phyloP scores from a whole-genome alignment of 2,329 filamentous ascomycete species.

The Neurospora crassa region DNA sequence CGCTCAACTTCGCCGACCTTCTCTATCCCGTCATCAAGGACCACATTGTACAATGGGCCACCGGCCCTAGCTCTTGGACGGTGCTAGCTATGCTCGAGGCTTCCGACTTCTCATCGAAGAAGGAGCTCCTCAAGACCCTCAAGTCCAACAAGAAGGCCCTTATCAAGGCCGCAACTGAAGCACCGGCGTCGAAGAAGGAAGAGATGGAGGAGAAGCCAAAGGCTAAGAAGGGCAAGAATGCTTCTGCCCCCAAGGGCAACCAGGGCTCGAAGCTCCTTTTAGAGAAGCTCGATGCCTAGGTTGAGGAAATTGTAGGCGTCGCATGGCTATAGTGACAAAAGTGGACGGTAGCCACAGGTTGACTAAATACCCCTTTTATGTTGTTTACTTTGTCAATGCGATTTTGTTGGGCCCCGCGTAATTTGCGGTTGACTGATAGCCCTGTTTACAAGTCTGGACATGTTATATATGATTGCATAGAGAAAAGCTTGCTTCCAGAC shows the following conservation, averaged over 20 bases:
- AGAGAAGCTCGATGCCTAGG: constrained; percentile 37
- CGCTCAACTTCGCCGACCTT: constrained; percentile 68
- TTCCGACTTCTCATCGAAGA: constrained; percentile 55
- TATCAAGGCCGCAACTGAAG: constrained; percentile 54
- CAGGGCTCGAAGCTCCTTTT: constrained; percentile 52
- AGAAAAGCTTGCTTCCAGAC: neutral
- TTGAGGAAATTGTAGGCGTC: neutral
- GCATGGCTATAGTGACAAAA: neutral
- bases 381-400: neutral
- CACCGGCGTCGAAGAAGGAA: constrained; percentile 41
- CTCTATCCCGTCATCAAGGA: constrained; percentile 76
- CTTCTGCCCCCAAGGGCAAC: constrained; percentile 40
- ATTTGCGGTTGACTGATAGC: neutral
- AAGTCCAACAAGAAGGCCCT: constrained; percentile 65
- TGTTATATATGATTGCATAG: neutral
- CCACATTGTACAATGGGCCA: constrained; percentile 73
- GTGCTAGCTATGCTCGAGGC: constrained; percentile 74
- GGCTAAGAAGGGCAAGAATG: constrained; percentile 34
- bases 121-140: constrained; percentile 58
- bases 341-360: neutral
- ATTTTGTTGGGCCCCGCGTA: neutral
- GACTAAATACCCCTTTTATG: neutral
- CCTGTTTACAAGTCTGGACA: neutral
- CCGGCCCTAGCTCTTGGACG: constrained; percentile 76
- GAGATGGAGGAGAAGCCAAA: constrained; percentile 32